Base-by-base conservation (phyloP, 345 rosid genomes). In the Carallia brachiata region DNA sequence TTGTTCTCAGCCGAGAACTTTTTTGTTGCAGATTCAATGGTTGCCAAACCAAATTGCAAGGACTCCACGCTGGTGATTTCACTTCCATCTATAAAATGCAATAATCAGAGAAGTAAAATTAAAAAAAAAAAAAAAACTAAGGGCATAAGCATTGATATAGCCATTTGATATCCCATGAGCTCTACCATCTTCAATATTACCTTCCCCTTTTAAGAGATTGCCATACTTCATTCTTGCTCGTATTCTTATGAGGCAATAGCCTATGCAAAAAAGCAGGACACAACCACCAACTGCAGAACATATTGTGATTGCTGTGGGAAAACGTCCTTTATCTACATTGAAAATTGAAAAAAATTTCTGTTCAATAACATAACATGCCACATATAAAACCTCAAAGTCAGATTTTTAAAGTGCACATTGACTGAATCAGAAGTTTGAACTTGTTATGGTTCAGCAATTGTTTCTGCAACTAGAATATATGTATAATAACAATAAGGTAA, bases 1-100 rank as follows among this genome's bases (percentile, higher is more conserved):
- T 83, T 84, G 66, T 87, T 86, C 13, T 78, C 60, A 2, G 36
- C 71, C 9, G 90, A 82, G 72, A 91, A 89, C 48, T 76, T 73
- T 18, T 84, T 57, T 18, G 90, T 86, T 0, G 92, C 88, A 23
- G 60, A 70, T 77, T 81, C 70, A 12, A 89, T 77, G 4, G 76
- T 67, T 2, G 39, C 70, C 2, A 86, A 72, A 62, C 81, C 82
- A 30, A 71, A 78, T 52, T 87, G 88, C 66, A 79, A 65, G 13
- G 87, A 79, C 61, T 87, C 88, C 63, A 59, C 69, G 39, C 61
- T 60, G 28, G 78, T 59, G 52, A 81, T 72, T 16, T 68, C 82
- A 54, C 69, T 74, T 37, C 5, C 69, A 71, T 15, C 93, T 86
- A 56, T 68, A 74, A 44, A 44, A 13, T 44, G 50, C 50, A 44